phyloP scores from a whole-genome alignment of 1,284 basidiomycete species.

The Naganishia liquefaciens region DNA sequence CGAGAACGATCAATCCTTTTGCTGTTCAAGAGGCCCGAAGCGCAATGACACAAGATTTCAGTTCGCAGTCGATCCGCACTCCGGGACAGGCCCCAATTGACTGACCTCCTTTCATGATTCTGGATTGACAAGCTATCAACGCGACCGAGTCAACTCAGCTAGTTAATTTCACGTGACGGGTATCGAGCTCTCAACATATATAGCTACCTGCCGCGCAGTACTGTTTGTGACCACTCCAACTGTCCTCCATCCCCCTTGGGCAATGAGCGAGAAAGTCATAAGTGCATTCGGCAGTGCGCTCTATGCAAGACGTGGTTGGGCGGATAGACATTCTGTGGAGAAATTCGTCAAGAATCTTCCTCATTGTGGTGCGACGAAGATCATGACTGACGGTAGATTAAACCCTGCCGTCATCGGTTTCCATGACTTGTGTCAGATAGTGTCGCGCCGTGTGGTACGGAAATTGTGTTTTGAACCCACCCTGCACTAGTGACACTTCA shows the following conservation, averaged over 20 bases:
- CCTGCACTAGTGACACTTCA: conserved; percentile 5
- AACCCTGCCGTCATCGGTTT: not conserved
- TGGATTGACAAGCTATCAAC: conserved; percentile 5
- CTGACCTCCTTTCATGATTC: not conserved
- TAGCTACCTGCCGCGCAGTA: conserved; percentile 2
- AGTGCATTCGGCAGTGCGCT: conserved; percentile 9
- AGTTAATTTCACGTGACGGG: no score
- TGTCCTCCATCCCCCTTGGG: conserved; percentile 2
- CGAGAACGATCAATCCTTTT: not conserved
- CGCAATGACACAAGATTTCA: no score
- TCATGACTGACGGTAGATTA: not conserved
- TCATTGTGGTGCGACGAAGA: not conserved
- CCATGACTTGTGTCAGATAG: not conserved
- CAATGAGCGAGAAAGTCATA: conserved; percentile 18
- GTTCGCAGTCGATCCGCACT: not conserved
- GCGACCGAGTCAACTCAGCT: no score
- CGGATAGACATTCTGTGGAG: conserved; percentile 2
- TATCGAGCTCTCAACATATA: no score
- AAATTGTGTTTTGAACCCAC: not conserved
- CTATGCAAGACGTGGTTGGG: not conserved
- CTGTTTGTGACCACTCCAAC: conserved; percentile 4
- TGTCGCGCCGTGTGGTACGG: not conserved
- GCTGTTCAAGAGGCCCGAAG: not conserved
- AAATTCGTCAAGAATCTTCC: not conserved
- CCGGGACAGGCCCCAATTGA: not conserved